Conservation (phyloP, 176 grass and related monocot genomes). For the Chloris gayana region DNA sequence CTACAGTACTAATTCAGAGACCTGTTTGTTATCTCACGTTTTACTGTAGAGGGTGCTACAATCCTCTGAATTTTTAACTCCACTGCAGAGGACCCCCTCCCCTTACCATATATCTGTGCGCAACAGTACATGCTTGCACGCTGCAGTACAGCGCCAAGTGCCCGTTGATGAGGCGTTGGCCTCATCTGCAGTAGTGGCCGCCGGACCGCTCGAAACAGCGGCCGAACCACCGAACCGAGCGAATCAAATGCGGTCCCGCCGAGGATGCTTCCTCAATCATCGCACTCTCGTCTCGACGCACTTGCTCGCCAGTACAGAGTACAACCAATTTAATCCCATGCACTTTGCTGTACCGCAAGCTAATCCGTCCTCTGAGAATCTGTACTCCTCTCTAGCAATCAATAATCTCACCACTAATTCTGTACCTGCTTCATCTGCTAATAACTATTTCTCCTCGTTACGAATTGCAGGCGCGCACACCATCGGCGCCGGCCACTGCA, state of each 20-base stretch:
- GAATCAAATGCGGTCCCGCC: background rate
- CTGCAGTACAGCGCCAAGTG: constrained; percentile 3
- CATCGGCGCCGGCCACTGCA: constrained; percentile 83
- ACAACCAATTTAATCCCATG: background rate
- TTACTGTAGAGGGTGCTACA: too few species aligned
- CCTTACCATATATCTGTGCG: too few species aligned
- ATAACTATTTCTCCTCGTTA: too few species aligned
- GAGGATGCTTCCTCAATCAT: background rate
- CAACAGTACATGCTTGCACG: too few species aligned
- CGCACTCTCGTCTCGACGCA: background rate
- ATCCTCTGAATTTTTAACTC: too few species aligned
- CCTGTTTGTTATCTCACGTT: too few species aligned
- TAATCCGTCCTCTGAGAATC: background rate
- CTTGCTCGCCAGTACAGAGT: too few species aligned
- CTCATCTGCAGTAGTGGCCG: background rate
- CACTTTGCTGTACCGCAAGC: background rate
- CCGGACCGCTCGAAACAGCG: constrained; percentile 12
- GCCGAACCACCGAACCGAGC: background rate
- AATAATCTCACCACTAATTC: background rate
- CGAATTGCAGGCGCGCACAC: constrained; percentile 68
- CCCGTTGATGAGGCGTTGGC: background rate
- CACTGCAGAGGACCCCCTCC: too few species aligned
- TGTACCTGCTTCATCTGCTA: background rate
- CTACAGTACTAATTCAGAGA: too few species aligned
- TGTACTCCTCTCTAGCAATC: background rate